phyloP scores from a whole-genome alignment of 164 flowering plant genomes.

The Buxus sempervirens region DNA sequence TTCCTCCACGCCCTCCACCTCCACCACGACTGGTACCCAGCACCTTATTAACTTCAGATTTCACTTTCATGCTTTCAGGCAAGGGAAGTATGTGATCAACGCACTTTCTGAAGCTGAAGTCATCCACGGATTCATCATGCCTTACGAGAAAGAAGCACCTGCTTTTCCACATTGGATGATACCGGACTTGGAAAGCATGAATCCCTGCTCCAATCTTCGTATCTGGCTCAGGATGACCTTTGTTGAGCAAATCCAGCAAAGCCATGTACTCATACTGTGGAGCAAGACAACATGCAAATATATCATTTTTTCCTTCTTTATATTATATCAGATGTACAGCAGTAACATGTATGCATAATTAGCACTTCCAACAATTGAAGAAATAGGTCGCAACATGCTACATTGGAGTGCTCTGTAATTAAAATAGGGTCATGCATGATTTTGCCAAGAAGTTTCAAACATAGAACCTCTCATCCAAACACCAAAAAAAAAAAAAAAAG shows the following conservation, averaged over 20 bases:
- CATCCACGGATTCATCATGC: slow-evolving; percentile 65
- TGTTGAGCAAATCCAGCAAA: slow-evolving; percentile 72
- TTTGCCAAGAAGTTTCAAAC: too few species aligned
- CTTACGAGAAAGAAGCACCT: slow-evolving; percentile 79
- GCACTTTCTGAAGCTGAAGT: slow-evolving; percentile 97
- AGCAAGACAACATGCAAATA: background rate
- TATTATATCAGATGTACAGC: too few species aligned
- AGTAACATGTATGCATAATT: too few species aligned
- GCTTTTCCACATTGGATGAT: slow-evolving; percentile 81
- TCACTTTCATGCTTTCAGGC: slow-evolving; percentile 75
- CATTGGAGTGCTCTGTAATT: background rate
- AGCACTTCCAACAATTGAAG: too few species aligned
- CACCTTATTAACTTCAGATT: slow-evolving; percentile 41
- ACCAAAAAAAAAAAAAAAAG: too few species aligned
- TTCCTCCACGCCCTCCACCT: slow-evolving; percentile 29
- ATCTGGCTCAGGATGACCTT: slow-evolving; percentile 79
- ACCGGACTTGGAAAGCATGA: slow-evolving; percentile 60
- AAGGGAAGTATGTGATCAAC: slow-evolving; percentile 80
- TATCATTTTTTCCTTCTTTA: too few species aligned
- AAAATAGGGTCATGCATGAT: background rate
- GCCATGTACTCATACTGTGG: slow-evolving; percentile 78
- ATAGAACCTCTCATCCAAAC: too few species aligned
- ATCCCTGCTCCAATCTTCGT: slow-evolving; percentile 70
- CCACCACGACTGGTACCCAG: slow-evolving; percentile 40
- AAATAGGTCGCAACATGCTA: background rate